Evolutionary conservation across 257 asterid species (phyloP), one percentile per base, ranked within the genome.

Genomic region (Solanum paucissectum): DNA sequence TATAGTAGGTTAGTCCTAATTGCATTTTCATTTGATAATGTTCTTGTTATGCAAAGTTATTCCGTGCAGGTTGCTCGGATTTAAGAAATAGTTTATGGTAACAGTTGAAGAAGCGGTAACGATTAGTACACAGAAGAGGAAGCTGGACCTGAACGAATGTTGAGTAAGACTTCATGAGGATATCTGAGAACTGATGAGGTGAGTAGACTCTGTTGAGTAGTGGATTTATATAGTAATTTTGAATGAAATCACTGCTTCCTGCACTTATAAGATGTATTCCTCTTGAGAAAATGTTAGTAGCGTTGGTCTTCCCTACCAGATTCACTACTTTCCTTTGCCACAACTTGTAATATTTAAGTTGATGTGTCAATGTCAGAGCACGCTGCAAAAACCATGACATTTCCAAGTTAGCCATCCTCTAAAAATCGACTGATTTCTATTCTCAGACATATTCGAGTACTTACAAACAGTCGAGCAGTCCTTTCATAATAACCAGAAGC

Each of bases 211-310:
- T 85, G 89, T 93, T 91, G 87, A 95, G 93, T 12, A 96, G 18
- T 4, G 97, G 96, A 71, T 93, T 92, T 23, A 94, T 91, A 92
- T 96, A 93, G 88, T 94, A 95, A 87, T 96, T 95, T 90, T 95
- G 98, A 18, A 95, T 88, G 90, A 93, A 95, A 88, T 95, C 99
- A 83, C 98, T 96, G 93, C 93, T 95, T n/a, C 98, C 98, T 13
- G 98, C 98, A 82, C 97, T 96, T 83, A 95, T 36, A 46, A 96
- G 93, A 75, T 96, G 95, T 77, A 96, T 92, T 75, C 93, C 96
- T 38, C 94, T 92, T 32, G 98, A 93, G 83, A 96, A 90, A 38
- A 94, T 92, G n/a, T 68, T 85, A 46, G 92, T 88, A 3, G 96
- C 98, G 69, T 87, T 91, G 14, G 85, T 88, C 88, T 86, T 88